Base-by-base conservation (phyloP, 2,329 filamentous ascomycete species). In the Cercospora zeina region DNA sequence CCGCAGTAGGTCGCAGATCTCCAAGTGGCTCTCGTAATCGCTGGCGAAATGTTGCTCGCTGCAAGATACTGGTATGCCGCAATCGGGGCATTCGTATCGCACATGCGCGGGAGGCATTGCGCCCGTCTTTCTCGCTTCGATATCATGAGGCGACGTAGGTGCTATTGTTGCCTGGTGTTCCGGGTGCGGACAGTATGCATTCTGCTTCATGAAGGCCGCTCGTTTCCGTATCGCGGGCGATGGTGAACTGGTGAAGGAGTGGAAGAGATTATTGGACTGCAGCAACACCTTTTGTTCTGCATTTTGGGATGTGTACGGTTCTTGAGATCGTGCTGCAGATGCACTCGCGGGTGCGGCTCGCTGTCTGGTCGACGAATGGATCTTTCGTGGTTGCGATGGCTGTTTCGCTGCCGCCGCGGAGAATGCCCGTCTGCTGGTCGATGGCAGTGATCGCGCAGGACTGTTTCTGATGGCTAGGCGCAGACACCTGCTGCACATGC, bases 21-120 rank as follows among this genome's bases (percentile, higher is more conserved):
- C 86, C 64, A 99, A 77, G 76, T 99, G 95, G 16, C 87, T 84
- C 77, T 97, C 93, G 73, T 96, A 99, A 76, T 97, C 91, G 70
- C 96, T 91, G 74, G 90, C 91, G 90, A 93, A 97, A 75, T 99
- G 95, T 69, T 91, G 89, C 77, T 97, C 90, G 69, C 87, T 93
- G 79, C 95, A 99, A 74, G 95, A 96, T 6, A 96, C 87, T 0
- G 96, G 93, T 45, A 97, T 85, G 13, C 95, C 95, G 71, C 95
- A 99, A 76, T 99, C 93, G 0, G 95, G 93, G 71, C 95, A 99
- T 76, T 97, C 95, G 73, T 96, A 97, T 69, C 89, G 83, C 57
- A 97, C 91, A 76, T 96, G 91, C 14, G 88, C 87, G 0, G 93
- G 89, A 9, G 91, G 83, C 64, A 86, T 77, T 39, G 77, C 71